Conservation (phyloP, 2,329 filamentous ascomycete species). For the Pseudodiploospora longispora region DNA sequence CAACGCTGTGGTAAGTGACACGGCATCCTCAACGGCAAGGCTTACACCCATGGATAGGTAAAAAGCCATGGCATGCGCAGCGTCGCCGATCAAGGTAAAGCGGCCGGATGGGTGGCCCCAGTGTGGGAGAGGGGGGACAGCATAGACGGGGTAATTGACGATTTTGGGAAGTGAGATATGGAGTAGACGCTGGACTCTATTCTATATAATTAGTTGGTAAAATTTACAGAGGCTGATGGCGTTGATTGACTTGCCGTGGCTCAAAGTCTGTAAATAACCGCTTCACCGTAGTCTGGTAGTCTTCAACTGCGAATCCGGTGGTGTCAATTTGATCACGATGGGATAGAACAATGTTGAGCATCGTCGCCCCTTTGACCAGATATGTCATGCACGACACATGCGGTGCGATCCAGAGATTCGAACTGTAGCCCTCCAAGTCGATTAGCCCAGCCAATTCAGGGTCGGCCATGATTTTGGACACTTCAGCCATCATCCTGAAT, state of each 20-base stretch:
- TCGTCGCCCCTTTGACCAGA: conserved; percentile 28
- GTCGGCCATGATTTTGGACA: conserved; percentile 25
- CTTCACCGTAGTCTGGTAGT: conserved; percentile 6
- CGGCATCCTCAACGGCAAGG: conserved; percentile 13
- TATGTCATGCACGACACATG: conserved; percentile 36
- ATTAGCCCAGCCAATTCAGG: conserved; percentile 27
- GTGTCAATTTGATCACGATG: conserved; percentile 24
- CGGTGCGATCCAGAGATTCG: conserved; percentile 28
- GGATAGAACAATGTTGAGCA: conserved; percentile 37
- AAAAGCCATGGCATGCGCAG: conserved; percentile 14
- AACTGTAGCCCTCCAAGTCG: conserved; percentile 14
- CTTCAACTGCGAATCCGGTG: conserved; percentile 2
- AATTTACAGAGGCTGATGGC: not conserved
- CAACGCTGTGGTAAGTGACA: conserved; percentile 8
- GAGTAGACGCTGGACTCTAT: conserved; percentile 9
- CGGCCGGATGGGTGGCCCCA: conserved; percentile 10
- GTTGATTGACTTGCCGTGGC: conserved; percentile 2
- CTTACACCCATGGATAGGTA: conserved; percentile 15
- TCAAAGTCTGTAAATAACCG: conserved; percentile 7
- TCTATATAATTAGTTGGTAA: not conserved
- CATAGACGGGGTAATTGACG: conserved; percentile 11
- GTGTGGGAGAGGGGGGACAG: conserved; percentile 9
- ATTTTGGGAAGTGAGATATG: conserved; percentile 7
- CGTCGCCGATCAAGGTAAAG: conserved; percentile 11
- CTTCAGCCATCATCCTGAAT: conserved; percentile 30